Evolutionary conservation across 208 protist species (phyloP).

Genomic region (Angomonas ambiguus): DNA sequence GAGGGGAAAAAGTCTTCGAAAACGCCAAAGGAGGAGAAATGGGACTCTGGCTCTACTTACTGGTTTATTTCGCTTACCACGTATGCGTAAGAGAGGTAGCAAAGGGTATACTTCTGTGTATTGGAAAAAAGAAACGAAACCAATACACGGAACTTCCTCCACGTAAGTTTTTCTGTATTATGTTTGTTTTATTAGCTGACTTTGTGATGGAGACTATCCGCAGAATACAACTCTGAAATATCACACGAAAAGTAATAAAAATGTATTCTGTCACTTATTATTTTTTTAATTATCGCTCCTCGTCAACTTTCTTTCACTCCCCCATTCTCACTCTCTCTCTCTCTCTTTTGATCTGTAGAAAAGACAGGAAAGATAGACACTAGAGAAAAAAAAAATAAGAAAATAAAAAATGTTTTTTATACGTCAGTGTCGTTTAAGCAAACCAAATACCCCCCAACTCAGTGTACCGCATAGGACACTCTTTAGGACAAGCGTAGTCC

Average conservation of each 20-base stretch:
- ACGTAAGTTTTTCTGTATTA: background rate
- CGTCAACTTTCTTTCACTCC: too few relatives aligned
- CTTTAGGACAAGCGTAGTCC: background rate
- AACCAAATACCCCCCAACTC: too few relatives aligned
- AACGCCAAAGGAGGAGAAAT: constrained; percentile 2
- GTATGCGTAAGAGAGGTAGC: constrained; percentile 6
- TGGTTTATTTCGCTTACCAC: constrained; percentile 53
- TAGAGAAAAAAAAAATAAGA: background rate
- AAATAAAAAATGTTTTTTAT: background rate
- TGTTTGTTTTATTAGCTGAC: background rate
- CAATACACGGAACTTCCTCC: background rate
- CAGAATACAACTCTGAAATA: background rate
- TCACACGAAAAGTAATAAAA: background rate
- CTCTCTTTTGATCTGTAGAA: too few relatives aligned
- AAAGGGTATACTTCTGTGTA: background rate
- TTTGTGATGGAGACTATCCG: background rate
- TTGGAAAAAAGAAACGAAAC: background rate
- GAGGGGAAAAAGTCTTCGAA: constrained; percentile 3
- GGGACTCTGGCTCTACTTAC: constrained; percentile 27
- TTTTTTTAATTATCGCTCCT: too few relatives aligned
- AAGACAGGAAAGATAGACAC: too few relatives aligned
- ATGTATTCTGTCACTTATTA: background rate
- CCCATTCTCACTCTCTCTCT: too few relatives aligned
- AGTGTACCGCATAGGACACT: background rate
- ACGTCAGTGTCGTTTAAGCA: background rate